phyloP scores from a whole-genome alignment of 108 stramenopile genomes.

The Fragilariopsis cylindrus region DNA sequence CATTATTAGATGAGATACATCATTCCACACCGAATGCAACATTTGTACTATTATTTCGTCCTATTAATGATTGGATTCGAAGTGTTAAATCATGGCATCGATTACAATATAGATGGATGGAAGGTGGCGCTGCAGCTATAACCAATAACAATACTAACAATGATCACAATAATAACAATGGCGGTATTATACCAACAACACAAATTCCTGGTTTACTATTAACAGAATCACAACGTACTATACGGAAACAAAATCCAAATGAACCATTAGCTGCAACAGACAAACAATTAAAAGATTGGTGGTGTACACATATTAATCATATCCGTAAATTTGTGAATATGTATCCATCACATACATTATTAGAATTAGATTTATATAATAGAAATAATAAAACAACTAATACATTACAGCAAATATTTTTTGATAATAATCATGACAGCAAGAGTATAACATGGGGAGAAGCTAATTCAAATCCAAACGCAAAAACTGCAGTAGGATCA shows the following conservation, averaged over 20 bases:
- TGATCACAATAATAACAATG: too few relatives aligned
- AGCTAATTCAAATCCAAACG: background rate
- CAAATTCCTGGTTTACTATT: constrained; percentile 13
- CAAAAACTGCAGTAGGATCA: background rate
- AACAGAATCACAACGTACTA: background rate
- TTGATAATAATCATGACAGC: too few relatives aligned
- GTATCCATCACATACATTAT: constrained; percentile 21
- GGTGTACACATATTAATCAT: constrained; percentile 11
- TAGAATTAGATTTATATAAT: constrained; percentile 22
- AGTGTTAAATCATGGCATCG: constrained; percentile 6
- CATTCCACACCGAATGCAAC: constrained; percentile 8
- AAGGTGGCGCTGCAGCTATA: too few relatives aligned
- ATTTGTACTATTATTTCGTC: constrained; percentile 12
- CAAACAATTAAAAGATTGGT: constrained; percentile 13
- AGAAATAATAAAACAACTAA: background rate
- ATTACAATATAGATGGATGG: constrained; percentile 7
- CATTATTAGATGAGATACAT: constrained; percentile 13
- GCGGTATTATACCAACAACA: background rate
- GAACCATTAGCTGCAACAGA: background rate
- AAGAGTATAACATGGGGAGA: background rate
- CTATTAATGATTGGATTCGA: constrained; percentile 15
- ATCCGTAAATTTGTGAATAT: constrained; percentile 17
- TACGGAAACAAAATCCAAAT: background rate
- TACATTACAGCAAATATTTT: too few relatives aligned
- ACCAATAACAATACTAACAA: too few relatives aligned